Percentiles rank a stretch among this genome's conserved stretches.
Conservation (phyloP, 345 rosid genomes). For the Eucalyptus camaldulensis region DNA sequence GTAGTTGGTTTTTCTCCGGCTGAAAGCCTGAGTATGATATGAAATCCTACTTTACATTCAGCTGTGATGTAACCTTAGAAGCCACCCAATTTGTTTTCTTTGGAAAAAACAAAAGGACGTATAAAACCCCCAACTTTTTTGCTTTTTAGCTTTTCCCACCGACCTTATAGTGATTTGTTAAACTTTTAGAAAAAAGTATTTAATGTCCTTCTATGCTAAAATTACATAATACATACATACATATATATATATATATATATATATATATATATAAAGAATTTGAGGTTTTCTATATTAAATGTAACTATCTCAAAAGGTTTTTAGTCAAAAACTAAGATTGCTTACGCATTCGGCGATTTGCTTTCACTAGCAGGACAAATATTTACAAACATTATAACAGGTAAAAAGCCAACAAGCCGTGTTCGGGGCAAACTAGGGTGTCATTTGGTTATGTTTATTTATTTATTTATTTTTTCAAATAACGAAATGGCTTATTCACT, state of each 20-base stretch:
- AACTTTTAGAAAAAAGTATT: neutral
- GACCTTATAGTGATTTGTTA: neutral
- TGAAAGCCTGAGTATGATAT: neutral
- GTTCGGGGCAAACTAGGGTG: neutral
- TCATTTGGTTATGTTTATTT: neutral
- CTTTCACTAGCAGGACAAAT: neutral
- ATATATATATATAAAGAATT: neutral
- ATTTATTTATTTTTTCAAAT: too few species aligned
- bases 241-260: fast-evolving
- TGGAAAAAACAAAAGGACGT: neutral
- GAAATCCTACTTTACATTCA: neutral
- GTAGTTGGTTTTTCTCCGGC: neutral
- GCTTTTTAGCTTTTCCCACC: neutral
- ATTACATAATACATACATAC: neutral
- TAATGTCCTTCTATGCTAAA: neutral
- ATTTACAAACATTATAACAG: neutral
- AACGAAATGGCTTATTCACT: too few species aligned
- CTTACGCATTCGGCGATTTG: neutral
- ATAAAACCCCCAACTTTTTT: neutral
- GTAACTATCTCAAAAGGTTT: neutral
- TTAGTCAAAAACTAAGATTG: neutral
- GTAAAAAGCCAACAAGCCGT: neutral
- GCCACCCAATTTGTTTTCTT: neutral
- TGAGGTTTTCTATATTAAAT: neutral
- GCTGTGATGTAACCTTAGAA: neutral